Evolutionary conservation across 495 filamentous ascomycete genomes (phyloP), one percentile per base, ranked within the genome.

Genomic region (Trypethelium eluteriae): DNA sequence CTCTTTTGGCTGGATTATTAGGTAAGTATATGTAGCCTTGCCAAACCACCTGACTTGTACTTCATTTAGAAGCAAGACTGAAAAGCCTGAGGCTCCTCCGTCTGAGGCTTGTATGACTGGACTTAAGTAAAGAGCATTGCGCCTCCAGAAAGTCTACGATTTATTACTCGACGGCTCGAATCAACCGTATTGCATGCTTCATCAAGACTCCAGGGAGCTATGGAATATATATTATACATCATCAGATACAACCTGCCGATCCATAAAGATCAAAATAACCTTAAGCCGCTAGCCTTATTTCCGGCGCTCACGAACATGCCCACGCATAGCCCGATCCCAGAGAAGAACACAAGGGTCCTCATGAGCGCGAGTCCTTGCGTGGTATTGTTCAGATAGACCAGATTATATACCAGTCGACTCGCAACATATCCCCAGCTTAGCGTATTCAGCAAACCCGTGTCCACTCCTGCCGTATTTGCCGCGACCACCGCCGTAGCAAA

Each of bases 401-500:
- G 75, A 66, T 78, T 80, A 73, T 81, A 84, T 32, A 76, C 69
- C 35, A 76, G 49, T 18, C 82, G 76, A 62, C 72, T 76, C 16
- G 64, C 70, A 16, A 83, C 38, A 66, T 84, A 83, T 9, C 69
- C 71, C 7, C 79, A 56, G 39, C 77, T 71, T 7, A 83, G 70
- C 34, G 50, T 36, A 70, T 84, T 84, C 44, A 83, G 63, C 53
- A 66, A 73, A 0, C 32, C 63, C 5, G 68, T 56, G 36, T 71
- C 39, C 0, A 83, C 59, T 9, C 74, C 70, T 0, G 81, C 77
- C 2, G 67, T 67, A 64, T 84, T 85, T 11, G 77, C 83, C 0
- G 81, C 83, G 9, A 80, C 79, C 32, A 85, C 78, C 46, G 73
- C 79, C 0, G 81, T 79, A 0, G 82, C 81, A 71, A 76, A 84